Percentiles rank a stretch among this genome's conserved stretches.
Evolutionary conservation across 2,329 filamentous ascomycete genomes (phyloP).

Genomic region (Tolypocladium amazonense): DNA sequence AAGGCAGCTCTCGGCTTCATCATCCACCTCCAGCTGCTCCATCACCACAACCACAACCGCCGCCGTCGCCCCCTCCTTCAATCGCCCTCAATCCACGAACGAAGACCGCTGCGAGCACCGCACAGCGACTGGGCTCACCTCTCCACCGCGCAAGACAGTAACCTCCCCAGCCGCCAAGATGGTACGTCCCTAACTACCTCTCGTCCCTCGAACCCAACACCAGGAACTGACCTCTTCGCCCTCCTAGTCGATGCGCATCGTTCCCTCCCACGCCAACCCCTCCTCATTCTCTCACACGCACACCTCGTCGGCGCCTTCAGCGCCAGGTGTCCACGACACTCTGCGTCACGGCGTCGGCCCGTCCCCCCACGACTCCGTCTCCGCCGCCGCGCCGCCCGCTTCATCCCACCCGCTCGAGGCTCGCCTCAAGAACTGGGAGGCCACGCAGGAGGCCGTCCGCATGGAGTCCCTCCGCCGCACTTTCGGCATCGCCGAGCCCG

Average conservation of each 20-base stretch:
- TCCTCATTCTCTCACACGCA: slow-evolving; percentile 54
- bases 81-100: not conserved
- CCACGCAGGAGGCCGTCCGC: slow-evolving; percentile 77
- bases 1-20: slow-evolving; percentile 5
- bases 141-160: not conserved
- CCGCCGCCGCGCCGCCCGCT: slow-evolving; percentile 34
- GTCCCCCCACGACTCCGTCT: slow-evolving; percentile 34
- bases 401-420: slow-evolving; percentile 79
- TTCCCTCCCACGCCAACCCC: slow-evolving; percentile 58
- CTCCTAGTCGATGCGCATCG: slow-evolving; percentile 75
- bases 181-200: slow-evolving; percentile 29
- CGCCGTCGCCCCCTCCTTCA: not conserved
- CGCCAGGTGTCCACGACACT: slow-evolving; percentile 86
- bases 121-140: not conserved
- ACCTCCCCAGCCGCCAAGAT: slow-evolving; percentile 26
- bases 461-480: slow-evolving; percentile 80
- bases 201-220: not conserved
- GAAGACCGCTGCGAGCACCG: not conserved
- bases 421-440: slow-evolving; percentile 80
- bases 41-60: slow-evolving; percentile 1
- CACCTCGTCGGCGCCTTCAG: slow-evolving; percentile 70
- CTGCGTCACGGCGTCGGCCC: slow-evolving; percentile 74
- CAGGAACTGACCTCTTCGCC: slow-evolving; percentile 8
- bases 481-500: slow-evolving; percentile 87
- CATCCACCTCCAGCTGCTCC: slow-evolving; percentile 4